phyloP scores from a whole-genome alignment of 306 rosid genomes.

The Begonia fuchsioides region DNA sequence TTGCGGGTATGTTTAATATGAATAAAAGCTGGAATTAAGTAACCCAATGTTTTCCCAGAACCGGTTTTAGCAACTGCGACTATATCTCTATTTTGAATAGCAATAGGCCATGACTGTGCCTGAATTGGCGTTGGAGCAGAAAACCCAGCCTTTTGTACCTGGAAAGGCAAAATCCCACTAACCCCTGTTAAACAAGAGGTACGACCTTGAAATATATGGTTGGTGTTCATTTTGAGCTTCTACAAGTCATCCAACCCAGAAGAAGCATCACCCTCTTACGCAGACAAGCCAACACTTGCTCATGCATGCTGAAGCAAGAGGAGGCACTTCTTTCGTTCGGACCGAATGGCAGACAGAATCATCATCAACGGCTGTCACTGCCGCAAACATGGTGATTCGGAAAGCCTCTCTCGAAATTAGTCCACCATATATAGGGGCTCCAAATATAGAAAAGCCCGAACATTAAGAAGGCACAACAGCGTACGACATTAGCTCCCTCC shows the following conservation, averaged over 20 bases:
- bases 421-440: constrained; percentile 95
- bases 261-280: constrained; percentile 95
- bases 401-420: constrained; percentile 88
- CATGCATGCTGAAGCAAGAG: constrained; percentile 93
- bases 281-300: constrained; percentile 79
- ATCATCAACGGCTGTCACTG: constrained; percentile 91
- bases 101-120: constrained; percentile 99
- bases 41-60: constrained; percentile 96
- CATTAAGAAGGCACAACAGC: constrained; percentile 90
- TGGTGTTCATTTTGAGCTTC: constrained; percentile 39
- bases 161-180: constrained; percentile 66
- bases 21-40: constrained; percentile 76
- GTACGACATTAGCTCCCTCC: constrained; percentile 99
- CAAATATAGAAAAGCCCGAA: constrained; percentile 86
- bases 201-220: constrained; percentile 13
- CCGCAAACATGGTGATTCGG: constrained; percentile 91
- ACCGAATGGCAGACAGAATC: constrained; percentile 97
- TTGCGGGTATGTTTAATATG: constrained; percentile 74
- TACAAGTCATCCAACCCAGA: constrained; percentile 54
- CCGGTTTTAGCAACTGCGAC: constrained; percentile 99
- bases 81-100: constrained; percentile 85
- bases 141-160: constrained; percentile 97
- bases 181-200: constrained; percentile 23
- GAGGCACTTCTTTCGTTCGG: constrained; percentile 94
- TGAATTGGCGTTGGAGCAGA: constrained; percentile 98